Evolutionary conservation across 2,329 filamentous ascomycete genomes (phyloP).

Genomic region (Cladosporium sp.): DNA sequence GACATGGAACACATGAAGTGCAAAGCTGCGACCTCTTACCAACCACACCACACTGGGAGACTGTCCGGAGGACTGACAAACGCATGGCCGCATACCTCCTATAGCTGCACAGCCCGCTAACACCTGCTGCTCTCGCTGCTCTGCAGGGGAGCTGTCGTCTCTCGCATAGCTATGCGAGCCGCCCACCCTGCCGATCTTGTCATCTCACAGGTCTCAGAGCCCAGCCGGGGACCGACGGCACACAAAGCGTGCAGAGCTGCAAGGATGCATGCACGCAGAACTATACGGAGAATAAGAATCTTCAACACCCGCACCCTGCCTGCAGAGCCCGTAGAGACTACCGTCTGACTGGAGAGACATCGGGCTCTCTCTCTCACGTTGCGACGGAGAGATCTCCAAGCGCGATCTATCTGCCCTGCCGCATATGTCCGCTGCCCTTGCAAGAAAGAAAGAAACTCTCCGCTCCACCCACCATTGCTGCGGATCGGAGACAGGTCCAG

Average conservation of each 20-base stretch:
- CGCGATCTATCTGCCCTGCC: neutral
- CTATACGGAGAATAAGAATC: neutral
- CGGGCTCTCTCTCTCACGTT: neutral
- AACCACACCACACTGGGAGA: too few relatives aligned
- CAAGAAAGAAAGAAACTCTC: neutral
- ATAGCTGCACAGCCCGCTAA: neutral
- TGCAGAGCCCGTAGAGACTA: neutral
- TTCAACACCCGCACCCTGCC: neutral
- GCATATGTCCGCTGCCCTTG: neutral
- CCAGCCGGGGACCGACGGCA: neutral
- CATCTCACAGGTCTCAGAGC: neutral
- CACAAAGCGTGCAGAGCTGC: neutral
- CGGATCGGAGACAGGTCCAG: neutral
- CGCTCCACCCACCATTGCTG: neutral
- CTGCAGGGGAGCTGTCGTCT: neutral
- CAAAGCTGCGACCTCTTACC: neutral
- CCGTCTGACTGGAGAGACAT: neutral
- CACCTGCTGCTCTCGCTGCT: neutral
- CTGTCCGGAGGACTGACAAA: neutral
- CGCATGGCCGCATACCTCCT: neutral
- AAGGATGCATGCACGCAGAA: neutral
- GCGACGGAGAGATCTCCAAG: neutral
- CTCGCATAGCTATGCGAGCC: conserved; percentile 9
- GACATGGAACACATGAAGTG: neutral
- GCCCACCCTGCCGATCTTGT: conserved; percentile 1